Base-by-base conservation (phyloP, 1,139 yeast species). In the Kodamaea alishanica region DNA sequence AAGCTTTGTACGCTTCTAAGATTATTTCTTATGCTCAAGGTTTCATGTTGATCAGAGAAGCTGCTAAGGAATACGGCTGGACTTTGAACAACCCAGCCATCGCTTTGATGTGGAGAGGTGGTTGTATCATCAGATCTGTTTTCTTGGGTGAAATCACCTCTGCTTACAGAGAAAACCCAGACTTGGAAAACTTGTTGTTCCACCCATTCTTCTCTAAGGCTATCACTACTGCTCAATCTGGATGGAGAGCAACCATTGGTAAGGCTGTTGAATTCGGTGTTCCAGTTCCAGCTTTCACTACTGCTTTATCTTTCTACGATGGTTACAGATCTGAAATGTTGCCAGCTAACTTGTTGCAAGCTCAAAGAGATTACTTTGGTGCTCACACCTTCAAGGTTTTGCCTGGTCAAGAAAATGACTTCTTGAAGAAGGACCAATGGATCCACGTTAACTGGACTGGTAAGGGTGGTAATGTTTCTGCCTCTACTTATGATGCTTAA, bases 31-130 rank as follows among this genome's bases (percentile, higher is more conserved):
- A 92, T 69, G 95, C 97, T 54, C 98, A 92, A 77, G 98, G 98
- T 67, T 92, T 92, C 84, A 92, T 92, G 97, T 82, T 92, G 67
- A 89, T 92, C 73, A 87, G 94, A 68, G 96, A 92, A 71, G 98
- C 98, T 56, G 97, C 96, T 55, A 84, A 79, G 73, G 96, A 88
- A 69, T 92, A 88, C 79, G 83, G 83, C 61, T 92, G 98, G 98
- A 82, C 87, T 68, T 79, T 92, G 68, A 92, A 92, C 85, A 86
- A 87, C 81, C 96, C 97, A 54, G 92, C 95, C 49, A 92, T 92
- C 60, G 98, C 97, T 55, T 81, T 92, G 63, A 92, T 92, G 98
- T 92, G 98, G 98, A 85, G 98, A 81, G 98, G 98, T 76, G 98
- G 98, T 56, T 92, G 98, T 80, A 92, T 92, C 70, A 92, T 92